Conservation (phyloP, 805 yeast species). For the Schwanniomyces pseudopolymorphus region DNA sequence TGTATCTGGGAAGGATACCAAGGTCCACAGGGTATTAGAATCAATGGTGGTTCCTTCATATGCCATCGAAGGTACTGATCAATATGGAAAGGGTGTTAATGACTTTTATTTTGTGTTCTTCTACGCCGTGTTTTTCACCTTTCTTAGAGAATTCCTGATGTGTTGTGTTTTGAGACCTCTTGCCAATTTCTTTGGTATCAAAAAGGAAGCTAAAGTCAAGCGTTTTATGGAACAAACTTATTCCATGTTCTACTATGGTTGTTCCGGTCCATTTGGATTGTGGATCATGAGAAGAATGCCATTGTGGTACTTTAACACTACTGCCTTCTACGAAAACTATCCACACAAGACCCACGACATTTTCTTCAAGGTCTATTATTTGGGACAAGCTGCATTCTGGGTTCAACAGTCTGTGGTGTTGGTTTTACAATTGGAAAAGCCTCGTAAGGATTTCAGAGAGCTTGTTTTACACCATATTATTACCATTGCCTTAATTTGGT, state of each 20-base stretch:
- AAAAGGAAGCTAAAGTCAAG: constrained; percentile 53
- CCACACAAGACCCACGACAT: constrained; percentile 79
- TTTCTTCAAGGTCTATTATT: constrained; percentile 75
- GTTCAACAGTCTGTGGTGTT: constrained; percentile 89
- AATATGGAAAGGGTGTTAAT: constrained; percentile 83
- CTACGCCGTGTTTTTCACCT: constrained; percentile 85
- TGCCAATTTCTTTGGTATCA: constrained; percentile 55
- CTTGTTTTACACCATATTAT: constrained; percentile 90
- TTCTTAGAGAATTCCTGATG: constrained; percentile 88
- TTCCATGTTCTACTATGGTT: constrained; percentile 74
- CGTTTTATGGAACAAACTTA: constrained; percentile 95
- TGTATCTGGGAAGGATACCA: constrained; percentile 56
- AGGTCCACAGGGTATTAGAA: constrained; percentile 56
- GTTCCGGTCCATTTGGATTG: constrained; percentile 82
- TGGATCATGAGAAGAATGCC: constrained; percentile 82
- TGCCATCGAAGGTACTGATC: constrained; percentile 56
- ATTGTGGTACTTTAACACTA: constrained; percentile 86
- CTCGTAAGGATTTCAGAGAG: constrained; percentile 91
- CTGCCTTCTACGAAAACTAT: constrained; percentile 72
- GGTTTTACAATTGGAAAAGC: constrained; percentile 83
- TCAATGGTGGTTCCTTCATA: constrained; percentile 67
- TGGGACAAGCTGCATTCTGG: constrained; percentile 97
- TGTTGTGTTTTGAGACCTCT: constrained; percentile 74
- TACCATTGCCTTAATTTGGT: constrained; percentile 82
- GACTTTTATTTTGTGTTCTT: constrained; percentile 80